A percentile compares a stretch with the other conserved stretches of the same genome.
These are phyloP conservation scores for Dactylella cylindrospora DNA, from an alignment of 2,329 filamentous ascomycete genomes.

Conservation along the genomic window DNA sequence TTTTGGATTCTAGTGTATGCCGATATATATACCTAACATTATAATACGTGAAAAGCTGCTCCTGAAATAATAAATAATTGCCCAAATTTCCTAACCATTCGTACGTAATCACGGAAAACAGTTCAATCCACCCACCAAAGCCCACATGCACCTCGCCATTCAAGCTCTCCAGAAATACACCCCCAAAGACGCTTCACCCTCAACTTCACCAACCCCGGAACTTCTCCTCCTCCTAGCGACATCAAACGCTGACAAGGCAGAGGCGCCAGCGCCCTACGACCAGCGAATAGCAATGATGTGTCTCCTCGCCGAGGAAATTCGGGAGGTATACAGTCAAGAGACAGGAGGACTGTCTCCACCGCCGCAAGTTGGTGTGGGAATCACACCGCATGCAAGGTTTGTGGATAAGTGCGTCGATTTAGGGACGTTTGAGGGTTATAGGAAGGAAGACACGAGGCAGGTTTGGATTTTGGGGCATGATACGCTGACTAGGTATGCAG, in stretches of 20 bases:
- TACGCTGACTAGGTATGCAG: slow-evolving; percentile 14
- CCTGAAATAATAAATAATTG: not conserved
- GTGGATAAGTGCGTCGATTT: slow-evolving; percentile 30
- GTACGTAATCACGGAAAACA: not conserved
- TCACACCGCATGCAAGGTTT: slow-evolving; percentile 33
- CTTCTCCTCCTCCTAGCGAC: slow-evolving; percentile 34
- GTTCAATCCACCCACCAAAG: slow-evolving; percentile 40
- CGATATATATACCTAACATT: not conserved
- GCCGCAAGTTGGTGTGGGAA: slow-evolving; percentile 16
- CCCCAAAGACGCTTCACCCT: not conserved
- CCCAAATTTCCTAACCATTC: not conserved
- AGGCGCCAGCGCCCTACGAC: slow-evolving; percentile 19
- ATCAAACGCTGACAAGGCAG: slow-evolving; percentile 34
- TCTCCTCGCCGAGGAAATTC: slow-evolving; percentile 35
- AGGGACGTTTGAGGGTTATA: not conserved
- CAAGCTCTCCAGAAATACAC: slow-evolving; percentile 13
- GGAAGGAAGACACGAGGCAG: not conserved
- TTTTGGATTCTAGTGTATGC: slow-evolving; percentile 39
- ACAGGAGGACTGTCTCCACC: too few species aligned
- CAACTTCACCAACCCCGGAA: not conserved
- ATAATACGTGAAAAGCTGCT: too few species aligned
- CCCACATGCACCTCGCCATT: slow-evolving; percentile 38
- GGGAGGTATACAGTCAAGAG: not conserved
- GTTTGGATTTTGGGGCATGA: slow-evolving; percentile 36
- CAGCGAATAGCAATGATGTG: slow-evolving; percentile 42